Evolutionary conservation across 2,329 filamentous ascomycete species (phyloP).

Genomic region (Elsinoe ampelina): DNA sequence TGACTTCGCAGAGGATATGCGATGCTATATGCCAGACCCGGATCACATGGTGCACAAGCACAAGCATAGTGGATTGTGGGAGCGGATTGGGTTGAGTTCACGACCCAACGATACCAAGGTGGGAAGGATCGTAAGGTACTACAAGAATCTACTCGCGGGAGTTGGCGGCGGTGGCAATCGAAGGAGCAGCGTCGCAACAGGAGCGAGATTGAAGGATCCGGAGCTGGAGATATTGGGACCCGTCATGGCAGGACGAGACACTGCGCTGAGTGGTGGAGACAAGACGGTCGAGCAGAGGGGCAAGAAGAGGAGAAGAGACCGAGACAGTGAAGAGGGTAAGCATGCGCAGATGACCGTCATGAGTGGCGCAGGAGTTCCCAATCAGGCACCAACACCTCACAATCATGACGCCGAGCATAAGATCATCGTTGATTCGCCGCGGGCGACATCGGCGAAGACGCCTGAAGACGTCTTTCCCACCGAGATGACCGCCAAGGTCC

Average conservation of each 20-base stretch:
- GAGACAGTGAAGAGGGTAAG: neutral
- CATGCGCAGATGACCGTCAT: neutral
- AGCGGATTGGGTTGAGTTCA: neutral
- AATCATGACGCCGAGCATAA: too few relatives aligned
- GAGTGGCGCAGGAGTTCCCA: neutral
- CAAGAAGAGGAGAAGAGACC: neutral
- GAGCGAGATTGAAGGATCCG: slow-evolving; percentile 36
- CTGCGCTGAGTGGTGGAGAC: neutral
- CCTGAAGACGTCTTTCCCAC: slow-evolving; percentile 2
- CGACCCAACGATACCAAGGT: slow-evolving; percentile 5
- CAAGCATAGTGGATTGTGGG: neutral
- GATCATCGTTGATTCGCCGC: neutral
- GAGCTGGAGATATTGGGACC: slow-evolving; percentile 39
- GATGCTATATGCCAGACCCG: slow-evolving; percentile 3
- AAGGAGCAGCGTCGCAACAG: slow-evolving; percentile 34
- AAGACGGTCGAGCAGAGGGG: neutral
- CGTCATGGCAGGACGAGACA: slow-evolving; percentile 20
- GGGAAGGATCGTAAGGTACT: slow-evolving; percentile 26
- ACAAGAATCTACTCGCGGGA: slow-evolving; percentile 35
- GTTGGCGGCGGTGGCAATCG: slow-evolving; percentile 38
- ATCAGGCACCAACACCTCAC: neutral
- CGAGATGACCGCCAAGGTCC: slow-evolving; percentile 13
- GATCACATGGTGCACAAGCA: neutral
- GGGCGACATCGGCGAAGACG: neutral
- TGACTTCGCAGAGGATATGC: slow-evolving; percentile 31